Percentiles rank a stretch among this genome's conserved stretches.
Conservation (phyloP, 2,329 filamentous ascomycete species). For the Trichoderma hamatum region DNA sequence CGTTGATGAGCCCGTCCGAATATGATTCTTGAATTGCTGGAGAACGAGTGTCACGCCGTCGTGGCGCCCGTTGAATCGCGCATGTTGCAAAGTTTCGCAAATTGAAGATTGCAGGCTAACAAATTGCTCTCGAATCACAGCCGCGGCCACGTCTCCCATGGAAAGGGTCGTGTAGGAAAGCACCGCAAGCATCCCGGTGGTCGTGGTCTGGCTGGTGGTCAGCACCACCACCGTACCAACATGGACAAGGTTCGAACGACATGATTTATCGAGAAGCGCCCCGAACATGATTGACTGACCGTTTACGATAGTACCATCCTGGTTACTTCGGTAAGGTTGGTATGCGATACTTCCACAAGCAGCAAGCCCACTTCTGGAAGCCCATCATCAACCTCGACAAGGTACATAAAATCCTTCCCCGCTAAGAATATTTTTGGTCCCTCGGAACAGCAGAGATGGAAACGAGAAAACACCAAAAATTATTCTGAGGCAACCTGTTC, state of each 20-base stretch:
- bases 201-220: constrained; percentile 94
- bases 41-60: constrained; percentile 21
- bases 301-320: constrained; percentile 72
- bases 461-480: neutral
- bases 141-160: constrained; percentile 97
- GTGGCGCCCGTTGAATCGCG: constrained; percentile 23
- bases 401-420: constrained; percentile 53
- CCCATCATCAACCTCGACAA: constrained; percentile 99
- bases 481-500: neutral
- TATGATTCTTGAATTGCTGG: constrained; percentile 24
- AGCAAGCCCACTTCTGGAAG: constrained; percentile 96
- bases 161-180: constrained; percentile 98
- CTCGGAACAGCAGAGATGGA: neutral
- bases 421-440: constrained; percentile 19
- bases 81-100: constrained; percentile 11
- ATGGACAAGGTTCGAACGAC: constrained; percentile 75
- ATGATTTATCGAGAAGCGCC: constrained; percentile 23
- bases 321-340: constrained; percentile 99
- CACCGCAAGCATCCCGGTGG: constrained; percentile 89
- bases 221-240: constrained; percentile 74
- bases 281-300: constrained; percentile 35
- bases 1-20: constrained; percentile 44
- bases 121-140: constrained; percentile 48
- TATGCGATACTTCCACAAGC: constrained; percentile 97
- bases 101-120: constrained; percentile 28